Evolutionary conservation across 2,329 filamentous ascomycete genomes (phyloP).

Genomic region (Neofusicoccum laricinum): DNA sequence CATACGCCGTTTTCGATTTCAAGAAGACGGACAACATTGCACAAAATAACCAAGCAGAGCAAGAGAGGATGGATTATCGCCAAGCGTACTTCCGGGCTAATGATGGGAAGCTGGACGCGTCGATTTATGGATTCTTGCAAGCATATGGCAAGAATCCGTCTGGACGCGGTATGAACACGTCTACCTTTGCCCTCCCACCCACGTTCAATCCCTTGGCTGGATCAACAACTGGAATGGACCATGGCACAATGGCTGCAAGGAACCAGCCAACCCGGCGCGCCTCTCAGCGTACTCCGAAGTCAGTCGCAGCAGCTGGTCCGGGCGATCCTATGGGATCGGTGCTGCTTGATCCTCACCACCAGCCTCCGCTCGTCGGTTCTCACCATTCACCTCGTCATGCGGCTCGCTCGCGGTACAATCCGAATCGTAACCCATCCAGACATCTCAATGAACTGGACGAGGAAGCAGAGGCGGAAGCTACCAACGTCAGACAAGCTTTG

Average conservation of each 20-base stretch:
- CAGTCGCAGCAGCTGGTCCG: slow-evolving; percentile 21
- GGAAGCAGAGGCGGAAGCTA: slow-evolving; percentile 1
- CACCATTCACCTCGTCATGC: slow-evolving; percentile 46
- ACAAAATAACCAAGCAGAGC: slow-evolving; percentile 35
- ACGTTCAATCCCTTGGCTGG: slow-evolving; percentile 5
- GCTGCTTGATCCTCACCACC: slow-evolving; percentile 72
- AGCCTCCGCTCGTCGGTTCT: slow-evolving; percentile 54
- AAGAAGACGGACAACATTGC: slow-evolving; percentile 67
- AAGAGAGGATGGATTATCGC: slow-evolving; percentile 67
- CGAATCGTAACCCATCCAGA: slow-evolving; percentile 23
- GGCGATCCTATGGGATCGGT: slow-evolving; percentile 68
- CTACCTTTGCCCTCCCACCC: slow-evolving; percentile 8
- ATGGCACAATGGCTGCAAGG: background rate
- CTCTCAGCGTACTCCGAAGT: slow-evolving; percentile 20
- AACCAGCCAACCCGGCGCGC: background rate
- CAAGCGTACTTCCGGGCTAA: slow-evolving; percentile 94
- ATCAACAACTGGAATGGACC: background rate
- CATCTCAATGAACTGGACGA: slow-evolving; percentile 21
- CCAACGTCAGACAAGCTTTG: slow-evolving; percentile 3
- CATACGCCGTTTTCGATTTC: slow-evolving; percentile 96
- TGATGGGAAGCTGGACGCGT: slow-evolving; percentile 97
- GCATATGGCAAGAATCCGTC: slow-evolving; percentile 58
- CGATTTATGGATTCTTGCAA: slow-evolving; percentile 91
- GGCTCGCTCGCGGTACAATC: slow-evolving; percentile 48
- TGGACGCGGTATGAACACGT: background rate